Evolutionary conservation across 1,284 basidiomycete species (phyloP).

Genomic region (Heterobasidion irregulare): DNA sequence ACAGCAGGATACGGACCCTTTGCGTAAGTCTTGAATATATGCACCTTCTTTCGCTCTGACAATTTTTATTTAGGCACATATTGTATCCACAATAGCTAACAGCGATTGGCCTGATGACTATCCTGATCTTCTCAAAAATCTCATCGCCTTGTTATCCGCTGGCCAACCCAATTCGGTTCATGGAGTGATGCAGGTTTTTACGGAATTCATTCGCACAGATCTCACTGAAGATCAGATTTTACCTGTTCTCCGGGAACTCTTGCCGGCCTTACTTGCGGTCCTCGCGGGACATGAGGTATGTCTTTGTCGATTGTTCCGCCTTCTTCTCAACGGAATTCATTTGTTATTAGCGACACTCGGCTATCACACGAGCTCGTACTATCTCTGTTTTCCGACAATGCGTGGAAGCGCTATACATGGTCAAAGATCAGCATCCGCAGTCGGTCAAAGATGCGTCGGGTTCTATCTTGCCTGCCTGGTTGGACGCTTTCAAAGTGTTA

Average conservation of each 20-base stretch:
- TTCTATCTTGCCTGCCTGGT: slow-evolving; percentile 82
- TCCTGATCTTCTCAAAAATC: slow-evolving; percentile 65
- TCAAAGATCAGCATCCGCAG: slow-evolving; percentile 86
- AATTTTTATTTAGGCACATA: slow-evolving; percentile 54
- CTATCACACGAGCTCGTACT: slow-evolving; percentile 76
- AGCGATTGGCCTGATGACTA: slow-evolving; percentile 95
- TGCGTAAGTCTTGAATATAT: slow-evolving; percentile 45
- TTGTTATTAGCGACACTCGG: slow-evolving; percentile 51
- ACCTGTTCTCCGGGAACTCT: slow-evolving; percentile 75
- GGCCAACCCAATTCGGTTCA: slow-evolving; percentile 71
- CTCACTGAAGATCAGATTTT: slow-evolving; percentile 89
- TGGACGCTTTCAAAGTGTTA: slow-evolving; percentile 77
- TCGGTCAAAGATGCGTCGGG: slow-evolving; percentile 79
- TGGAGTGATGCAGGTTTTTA: slow-evolving; percentile 92
- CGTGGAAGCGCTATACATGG: slow-evolving; percentile 85
- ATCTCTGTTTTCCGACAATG: slow-evolving; percentile 90
- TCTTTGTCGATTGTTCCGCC: neutral
- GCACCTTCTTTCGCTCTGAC: neutral
- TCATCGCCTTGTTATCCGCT: slow-evolving; percentile 71
- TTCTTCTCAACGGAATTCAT: neutral
- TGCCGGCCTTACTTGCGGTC: slow-evolving; percentile 82
- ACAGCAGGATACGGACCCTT: slow-evolving; percentile 77
- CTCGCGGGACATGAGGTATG: slow-evolving; percentile 67
- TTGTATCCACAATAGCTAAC: slow-evolving; percentile 77
- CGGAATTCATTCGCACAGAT: slow-evolving; percentile 87